Evolutionary conservation across 1,284 basidiomycete species (phyloP), one percentile per base, ranked within the genome.

Genomic region (Entoloma clypeatum): DNA sequence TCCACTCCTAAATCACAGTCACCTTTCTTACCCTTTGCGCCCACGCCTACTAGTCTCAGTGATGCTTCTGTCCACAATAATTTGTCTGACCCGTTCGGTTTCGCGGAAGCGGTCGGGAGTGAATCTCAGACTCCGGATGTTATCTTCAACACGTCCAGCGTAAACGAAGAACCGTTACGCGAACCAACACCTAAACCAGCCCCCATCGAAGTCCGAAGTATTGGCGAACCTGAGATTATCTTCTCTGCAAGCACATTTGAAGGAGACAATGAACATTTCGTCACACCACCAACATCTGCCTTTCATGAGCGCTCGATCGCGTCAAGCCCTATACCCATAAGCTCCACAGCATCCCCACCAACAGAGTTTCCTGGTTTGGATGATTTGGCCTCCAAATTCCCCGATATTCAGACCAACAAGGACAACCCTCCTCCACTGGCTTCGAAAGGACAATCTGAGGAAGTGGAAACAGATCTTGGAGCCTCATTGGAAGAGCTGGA

Each of bases 401-500:
- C 58, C 5, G 36, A 53, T 17, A 38, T 53, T 18, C 45, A 45
- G 19, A 21, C 22, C 13, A 39, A 43, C 21, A 26, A 30, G 26
- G 39, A 43, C 17, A 36, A 48, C 40, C 35, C 45, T 32, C 49
- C 40, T 5, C 29, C 45, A 29, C 45, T n/a, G n/a, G n/a, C n/a
- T n/a, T n/a, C 56, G 43, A 39, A 49, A 16, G 31, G 23, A 9
- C 39, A 35, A 19, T 50, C 43, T 35, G 47, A 46, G 9, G 51
- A 50, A 9, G 49, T 51, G 18, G 68, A 69, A 40, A 80, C 79
- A 1, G 75, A 83, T 50, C 57, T 85, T 11, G 62, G 58, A 17
- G 54, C 74, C 6, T 63, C 69, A 22, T 62, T 85, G n/a, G 74
- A 77, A 44, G 84, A 90, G 43, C 54, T 86, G 37, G 85, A 84